Evolutionary conservation across 352 stramenopile species (phyloP).

Genomic region (Plasmopara muralis): DNA sequence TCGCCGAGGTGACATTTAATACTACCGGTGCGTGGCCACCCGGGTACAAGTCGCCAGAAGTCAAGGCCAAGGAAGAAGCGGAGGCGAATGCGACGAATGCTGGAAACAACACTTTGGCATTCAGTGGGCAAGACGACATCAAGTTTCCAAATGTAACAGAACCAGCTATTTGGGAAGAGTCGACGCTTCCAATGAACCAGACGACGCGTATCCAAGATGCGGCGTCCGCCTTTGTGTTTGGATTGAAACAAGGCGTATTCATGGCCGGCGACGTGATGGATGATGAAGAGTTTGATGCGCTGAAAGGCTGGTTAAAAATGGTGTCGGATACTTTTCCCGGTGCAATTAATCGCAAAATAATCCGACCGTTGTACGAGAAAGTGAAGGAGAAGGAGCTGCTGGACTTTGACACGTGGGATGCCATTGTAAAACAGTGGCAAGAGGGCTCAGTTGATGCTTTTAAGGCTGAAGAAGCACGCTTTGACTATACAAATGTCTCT

Average conservation of each 20-base stretch:
- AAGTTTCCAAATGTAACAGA: slow-evolving; percentile 12
- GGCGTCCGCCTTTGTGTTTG: slow-evolving; percentile 73
- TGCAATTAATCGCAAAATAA: slow-evolving; percentile 63
- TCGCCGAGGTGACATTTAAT: slow-evolving; percentile 60
- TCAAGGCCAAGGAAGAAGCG: slow-evolving; percentile 13
- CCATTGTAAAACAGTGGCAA: slow-evolving; percentile 58
- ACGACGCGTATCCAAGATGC: slow-evolving; percentile 73
- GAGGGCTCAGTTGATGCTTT: slow-evolving; percentile 42
- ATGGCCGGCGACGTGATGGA: slow-evolving; percentile 71
- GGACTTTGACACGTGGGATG: slow-evolving; percentile 68
- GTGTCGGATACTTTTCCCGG: slow-evolving; percentile 70
- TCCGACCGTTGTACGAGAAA: slow-evolving; percentile 39
- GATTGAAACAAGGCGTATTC: slow-evolving; percentile 68
- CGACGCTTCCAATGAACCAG: slow-evolving; percentile 63
- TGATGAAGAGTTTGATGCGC: slow-evolving; percentile 64
- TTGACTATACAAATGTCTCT: slow-evolving; percentile 35
- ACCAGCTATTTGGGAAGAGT: slow-evolving; percentile 64
- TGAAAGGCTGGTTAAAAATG: slow-evolving; percentile 73
- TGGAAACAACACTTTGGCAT: slow-evolving; percentile 5
- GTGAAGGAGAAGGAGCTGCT: slow-evolving; percentile 49
- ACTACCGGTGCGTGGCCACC: slow-evolving; percentile 55
- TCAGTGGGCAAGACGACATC: slow-evolving; percentile 11
- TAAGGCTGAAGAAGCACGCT: slow-evolving; percentile 42
- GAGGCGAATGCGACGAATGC: slow-evolving; percentile 13
- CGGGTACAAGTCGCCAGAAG: slow-evolving; percentile 14